phyloP scores from a whole-genome alignment of 768 basidiomycete species.

The Amyloporia xantha region DNA sequence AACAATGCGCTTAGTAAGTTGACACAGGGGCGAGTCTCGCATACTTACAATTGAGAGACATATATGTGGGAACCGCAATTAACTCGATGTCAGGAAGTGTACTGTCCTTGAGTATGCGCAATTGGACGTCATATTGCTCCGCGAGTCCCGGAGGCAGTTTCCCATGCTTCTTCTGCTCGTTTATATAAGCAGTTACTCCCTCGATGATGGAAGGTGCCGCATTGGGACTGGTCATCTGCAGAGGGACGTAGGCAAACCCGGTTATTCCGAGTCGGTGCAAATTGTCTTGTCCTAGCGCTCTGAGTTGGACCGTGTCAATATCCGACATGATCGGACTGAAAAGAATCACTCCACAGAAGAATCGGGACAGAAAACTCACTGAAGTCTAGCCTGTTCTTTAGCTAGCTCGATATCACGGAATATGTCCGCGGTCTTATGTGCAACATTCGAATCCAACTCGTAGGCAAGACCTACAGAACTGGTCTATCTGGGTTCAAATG shows the following conservation, averaged over 20 bases:
- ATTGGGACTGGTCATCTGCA: not conserved
- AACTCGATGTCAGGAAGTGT: constrained; percentile 17
- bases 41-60: not conserved
- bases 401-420: constrained; percentile 1
- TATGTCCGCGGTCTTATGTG: not conserved
- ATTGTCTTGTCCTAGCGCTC: not conserved
- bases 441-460: not conserved
- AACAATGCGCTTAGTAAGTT: too few species aligned
- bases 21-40: too few species aligned
- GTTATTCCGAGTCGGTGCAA: not conserved
- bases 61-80: constrained; percentile 1
- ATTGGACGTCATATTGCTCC: constrained; percentile 21
- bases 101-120: constrained; percentile 14
- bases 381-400: not conserved
- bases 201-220: not conserved
- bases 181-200: not conserved
- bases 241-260: not conserved
- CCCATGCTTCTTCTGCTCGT: not conserved
- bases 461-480: not conserved
- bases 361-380: too few species aligned
- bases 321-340: too few species aligned
- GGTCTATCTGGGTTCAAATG: not conserved
- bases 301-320: too few species aligned
- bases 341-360: too few species aligned
- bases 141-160: constrained; percentile 12